Evolutionary conservation across 495 filamentous ascomycete genomes (phyloP).

Genomic region (Entonaema liquescens): DNA sequence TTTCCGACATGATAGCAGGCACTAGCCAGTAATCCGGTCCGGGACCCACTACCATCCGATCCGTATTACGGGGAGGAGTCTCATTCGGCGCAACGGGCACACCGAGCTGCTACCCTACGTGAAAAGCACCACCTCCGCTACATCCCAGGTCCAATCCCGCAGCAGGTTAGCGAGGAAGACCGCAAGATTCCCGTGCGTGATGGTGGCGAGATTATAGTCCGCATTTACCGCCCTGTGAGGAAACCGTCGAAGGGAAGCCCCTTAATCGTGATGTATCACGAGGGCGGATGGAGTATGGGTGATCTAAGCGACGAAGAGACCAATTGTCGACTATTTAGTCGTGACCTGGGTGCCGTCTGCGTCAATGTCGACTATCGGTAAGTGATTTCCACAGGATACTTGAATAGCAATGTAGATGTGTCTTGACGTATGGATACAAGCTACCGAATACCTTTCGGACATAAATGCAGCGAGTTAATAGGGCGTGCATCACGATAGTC

Average conservation of each 20-base stretch:
- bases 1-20: slow-evolving; percentile 16
- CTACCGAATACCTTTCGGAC: not conserved
- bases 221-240: slow-evolving; percentile 47
- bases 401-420: not conserved
- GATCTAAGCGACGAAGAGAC: slow-evolving; percentile 46
- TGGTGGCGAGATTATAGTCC: slow-evolving; percentile 49
- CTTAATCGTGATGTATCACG: slow-evolving; percentile 54
- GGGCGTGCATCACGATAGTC: slow-evolving; percentile 31
- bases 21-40: slow-evolving; percentile 26
- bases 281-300: slow-evolving; percentile 57
- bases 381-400: not conserved
- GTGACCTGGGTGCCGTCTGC: slow-evolving; percentile 47
- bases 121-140: slow-evolving; percentile 43
- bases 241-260: slow-evolving; percentile 48
- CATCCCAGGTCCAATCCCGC: slow-evolving; percentile 34
- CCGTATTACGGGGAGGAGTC: slow-evolving; percentile 43
- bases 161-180: slow-evolving; percentile 45
- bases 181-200: slow-evolving; percentile 52
- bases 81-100: slow-evolving; percentile 20
- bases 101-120: slow-evolving; percentile 35
- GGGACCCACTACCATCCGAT: slow-evolving; percentile 34
- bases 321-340: slow-evolving; percentile 44
- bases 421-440: not conserved
- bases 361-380: slow-evolving; percentile 57
- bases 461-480: not conserved